Evolutionary conservation across 2,329 filamentous ascomycete genomes (phyloP).

Genomic region (Phyllosticta citribraziliensis): DNA sequence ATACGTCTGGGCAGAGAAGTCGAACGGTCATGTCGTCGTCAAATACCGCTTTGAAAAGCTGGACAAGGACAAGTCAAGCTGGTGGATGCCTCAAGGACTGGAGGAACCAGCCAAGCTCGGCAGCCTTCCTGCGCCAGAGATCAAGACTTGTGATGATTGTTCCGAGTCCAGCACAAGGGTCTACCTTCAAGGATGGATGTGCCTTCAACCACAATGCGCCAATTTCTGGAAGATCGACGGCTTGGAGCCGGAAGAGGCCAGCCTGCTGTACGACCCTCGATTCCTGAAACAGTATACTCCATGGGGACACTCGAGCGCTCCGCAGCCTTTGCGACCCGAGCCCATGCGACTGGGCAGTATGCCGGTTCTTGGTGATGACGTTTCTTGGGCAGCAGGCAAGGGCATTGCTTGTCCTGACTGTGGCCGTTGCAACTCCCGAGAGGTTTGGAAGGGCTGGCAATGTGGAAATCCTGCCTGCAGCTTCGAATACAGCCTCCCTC

Average conservation of each 20-base stretch:
- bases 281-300: slow-evolving; percentile 48
- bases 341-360: slow-evolving; percentile 31
- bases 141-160: slow-evolving; percentile 30
- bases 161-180: slow-evolving; percentile 23
- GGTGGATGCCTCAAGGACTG: slow-evolving; percentile 42
- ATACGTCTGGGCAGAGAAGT: slow-evolving; percentile 56
- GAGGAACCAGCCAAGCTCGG: slow-evolving; percentile 22
- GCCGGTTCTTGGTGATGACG: slow-evolving; percentile 32
- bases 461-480: slow-evolving; percentile 46
- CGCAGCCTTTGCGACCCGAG: slow-evolving; percentile 31
- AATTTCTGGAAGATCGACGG: slow-evolving; percentile 45
- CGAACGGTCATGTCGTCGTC: slow-evolving; percentile 34
- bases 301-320: slow-evolving; percentile 31
- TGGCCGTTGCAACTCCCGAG: slow-evolving; percentile 49
- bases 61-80: slow-evolving; percentile 40
- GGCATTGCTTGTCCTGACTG: slow-evolving; percentile 61
- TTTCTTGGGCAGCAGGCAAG: slow-evolving; percentile 44
- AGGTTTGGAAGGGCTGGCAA: slow-evolving; percentile 52
- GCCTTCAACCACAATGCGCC: slow-evolving; percentile 42
- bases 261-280: slow-evolving; percentile 42
- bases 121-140: slow-evolving; percentile 20
- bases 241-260: slow-evolving; percentile 21
- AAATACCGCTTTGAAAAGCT: slow-evolving; percentile 60
- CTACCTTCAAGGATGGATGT: slow-evolving; percentile 47
- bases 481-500: slow-evolving; percentile 33